phyloP scores from a whole-genome alignment of 805 yeast species.

The Candida vaughaniae region DNA sequence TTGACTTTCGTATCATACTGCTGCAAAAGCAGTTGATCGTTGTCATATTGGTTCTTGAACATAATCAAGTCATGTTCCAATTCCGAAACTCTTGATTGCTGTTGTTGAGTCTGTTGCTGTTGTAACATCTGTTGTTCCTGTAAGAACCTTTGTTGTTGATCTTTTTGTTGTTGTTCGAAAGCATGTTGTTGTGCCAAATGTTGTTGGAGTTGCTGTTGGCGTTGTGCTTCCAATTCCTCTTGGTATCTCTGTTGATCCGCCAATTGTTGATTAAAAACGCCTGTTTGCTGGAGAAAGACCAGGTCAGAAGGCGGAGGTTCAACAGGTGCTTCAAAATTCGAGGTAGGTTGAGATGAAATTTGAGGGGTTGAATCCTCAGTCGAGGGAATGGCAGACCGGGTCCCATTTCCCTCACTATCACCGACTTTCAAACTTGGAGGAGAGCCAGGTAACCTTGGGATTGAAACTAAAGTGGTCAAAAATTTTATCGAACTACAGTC shows the following conservation, averaged over 20 bases:
- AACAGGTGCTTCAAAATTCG: conserved; percentile 27
- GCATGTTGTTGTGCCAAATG: conserved; percentile 70
- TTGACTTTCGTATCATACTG: conserved; percentile 87
- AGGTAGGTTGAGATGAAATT: conserved; percentile 48
- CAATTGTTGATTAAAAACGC: conserved; percentile 49
- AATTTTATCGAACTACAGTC: conserved; percentile 85
- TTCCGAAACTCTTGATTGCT: conserved; percentile 76
- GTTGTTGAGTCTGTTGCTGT: conserved; percentile 69
- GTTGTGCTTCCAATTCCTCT: conserved; percentile 62
- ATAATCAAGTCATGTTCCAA: conserved; percentile 77
- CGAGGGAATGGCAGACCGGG: conserved; percentile 21
- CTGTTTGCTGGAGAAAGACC: conserved; percentile 53
- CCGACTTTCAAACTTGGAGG: conserved; percentile 59
- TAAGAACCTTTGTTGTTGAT: conserved; percentile 66
- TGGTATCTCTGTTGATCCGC: conserved; percentile 61
- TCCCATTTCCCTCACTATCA: conserved; percentile 28
- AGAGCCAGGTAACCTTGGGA: conserved; percentile 62
- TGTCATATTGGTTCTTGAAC: conserved; percentile 78
- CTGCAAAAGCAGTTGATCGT: conserved; percentile 77
- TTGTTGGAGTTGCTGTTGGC: conserved; percentile 63
- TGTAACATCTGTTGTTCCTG: conserved; percentile 65
- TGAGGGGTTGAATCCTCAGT: conserved; percentile 28
- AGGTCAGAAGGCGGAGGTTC: conserved; percentile 38
- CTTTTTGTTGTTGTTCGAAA: conserved; percentile 72
- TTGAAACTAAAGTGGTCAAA: conserved; percentile 74